A percentile compares a stretch with the other conserved stretches of the same genome.
Conservation (phyloP, 257 asterid genomes). For the Galeopsis tetrahit region DNA sequence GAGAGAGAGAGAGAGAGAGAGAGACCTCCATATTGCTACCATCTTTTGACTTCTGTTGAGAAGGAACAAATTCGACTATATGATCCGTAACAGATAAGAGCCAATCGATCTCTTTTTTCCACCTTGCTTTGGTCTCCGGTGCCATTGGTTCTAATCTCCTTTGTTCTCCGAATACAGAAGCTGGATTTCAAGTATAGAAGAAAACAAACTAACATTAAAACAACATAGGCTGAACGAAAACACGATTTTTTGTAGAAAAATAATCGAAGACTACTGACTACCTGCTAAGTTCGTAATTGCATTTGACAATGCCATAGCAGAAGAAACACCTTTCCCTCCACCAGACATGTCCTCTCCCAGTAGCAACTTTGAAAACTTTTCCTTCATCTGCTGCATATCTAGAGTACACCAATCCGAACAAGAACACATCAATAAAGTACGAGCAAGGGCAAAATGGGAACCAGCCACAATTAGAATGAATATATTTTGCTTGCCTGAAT, state of each 20-base stretch:
- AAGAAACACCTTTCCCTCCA: constrained; percentile 95
- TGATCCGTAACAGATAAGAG: constrained; percentile 88
- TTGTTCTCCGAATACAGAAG: constrained; percentile 91
- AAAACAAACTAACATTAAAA: not conserved
- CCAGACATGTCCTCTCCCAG: constrained; percentile 99
- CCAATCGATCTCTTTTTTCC: constrained; percentile 96
- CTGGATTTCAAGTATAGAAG: constrained; percentile 42
- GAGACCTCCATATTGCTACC: constrained; percentile 78
- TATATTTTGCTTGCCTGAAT: constrained; percentile 38
- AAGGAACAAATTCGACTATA: constrained; percentile 89
- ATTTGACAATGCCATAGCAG: constrained; percentile 91
- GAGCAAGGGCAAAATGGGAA: not conserved
- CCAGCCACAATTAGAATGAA: not conserved
- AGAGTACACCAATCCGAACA: not conserved
- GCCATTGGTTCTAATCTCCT: constrained; percentile 90
- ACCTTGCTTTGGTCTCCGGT: constrained; percentile 67
- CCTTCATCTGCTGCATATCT: constrained; percentile 88
- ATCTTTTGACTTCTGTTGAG: constrained; percentile 71
- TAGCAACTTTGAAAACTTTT: constrained; percentile 86
- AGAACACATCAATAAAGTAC: not conserved
- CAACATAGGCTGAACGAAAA: not conserved
- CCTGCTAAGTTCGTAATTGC: constrained; percentile 95
- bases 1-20: constrained; percentile 29
- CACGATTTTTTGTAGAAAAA: not conserved
- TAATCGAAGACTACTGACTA: constrained; percentile 48